Percentiles rank a stretch among this genome's conserved stretches.
phyloP scores from a whole-genome alignment of 768 basidiomycete genomes.

The Amyloporia xantha region DNA sequence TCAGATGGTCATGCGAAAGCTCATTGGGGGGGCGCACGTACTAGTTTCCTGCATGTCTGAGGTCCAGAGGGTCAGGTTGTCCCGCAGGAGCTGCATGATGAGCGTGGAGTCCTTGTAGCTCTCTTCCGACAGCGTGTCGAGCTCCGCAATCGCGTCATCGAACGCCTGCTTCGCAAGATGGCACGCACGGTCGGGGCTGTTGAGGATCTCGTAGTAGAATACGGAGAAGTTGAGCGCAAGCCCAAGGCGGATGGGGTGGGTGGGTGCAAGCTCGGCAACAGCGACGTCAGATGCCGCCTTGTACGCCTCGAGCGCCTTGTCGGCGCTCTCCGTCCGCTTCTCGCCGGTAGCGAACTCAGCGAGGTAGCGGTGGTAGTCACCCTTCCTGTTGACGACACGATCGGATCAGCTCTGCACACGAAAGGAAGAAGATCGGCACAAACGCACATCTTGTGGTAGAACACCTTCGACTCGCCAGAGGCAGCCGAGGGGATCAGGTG shows the following conservation, averaged over 20 bases:
- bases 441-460: conserved; percentile 96
- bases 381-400: conserved; percentile 61
- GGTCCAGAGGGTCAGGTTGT: conserved; percentile 96
- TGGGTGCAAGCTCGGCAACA: conserved; percentile 86
- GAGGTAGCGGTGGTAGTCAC: conserved; percentile 96
- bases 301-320: conserved; percentile 94
- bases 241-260: conserved; percentile 95
- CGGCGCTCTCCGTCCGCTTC: conserved; percentile 91
- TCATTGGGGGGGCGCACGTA: conserved; percentile 37
- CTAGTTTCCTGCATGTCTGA: conserved; percentile 92
- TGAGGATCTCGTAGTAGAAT: conserved; percentile 98
- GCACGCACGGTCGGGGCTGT: conserved; percentile 95
- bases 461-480: conserved; percentile 93
- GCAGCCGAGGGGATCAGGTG: conserved; percentile 94
- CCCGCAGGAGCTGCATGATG: conserved; percentile 91
- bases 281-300: conserved; percentile 96
- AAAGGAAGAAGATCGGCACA: neutral
- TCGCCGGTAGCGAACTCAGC: conserved; percentile 97
- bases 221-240: conserved; percentile 98
- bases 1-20: neutral
- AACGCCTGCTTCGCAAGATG: conserved; percentile 97
- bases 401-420: conserved; percentile 15
- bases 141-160: conserved; percentile 96
- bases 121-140: conserved; percentile 96
- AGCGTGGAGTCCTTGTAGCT: conserved; percentile 97